These are phyloP conservation scores for Tuctoria greenei DNA, from an alignment of 176 grass and related monocot genomes.

Conservation along the genomic window DNA sequence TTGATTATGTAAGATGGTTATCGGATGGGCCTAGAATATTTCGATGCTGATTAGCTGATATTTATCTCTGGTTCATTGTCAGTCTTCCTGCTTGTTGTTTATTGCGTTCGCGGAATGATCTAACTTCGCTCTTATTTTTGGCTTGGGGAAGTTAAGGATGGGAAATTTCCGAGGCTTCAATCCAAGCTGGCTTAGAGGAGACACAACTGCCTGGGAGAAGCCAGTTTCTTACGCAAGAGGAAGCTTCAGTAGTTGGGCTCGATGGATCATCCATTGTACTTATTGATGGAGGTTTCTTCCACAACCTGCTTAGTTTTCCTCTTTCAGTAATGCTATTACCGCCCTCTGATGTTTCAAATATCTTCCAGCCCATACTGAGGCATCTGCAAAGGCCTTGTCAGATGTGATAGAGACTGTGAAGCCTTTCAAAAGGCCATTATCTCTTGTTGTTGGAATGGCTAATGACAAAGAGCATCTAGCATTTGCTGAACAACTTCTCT, in stretches of 20 bases:
- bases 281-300: conserved; percentile 61
- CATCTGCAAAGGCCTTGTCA: conserved; percentile 73
- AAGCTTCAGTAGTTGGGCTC: conserved; percentile 53
- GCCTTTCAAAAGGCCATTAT: conserved; percentile 48
- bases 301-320: background rate
- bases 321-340: background rate
- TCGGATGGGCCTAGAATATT: background rate
- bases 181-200: conserved; percentile 62
- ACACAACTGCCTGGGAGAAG: conserved; percentile 66
- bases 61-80: background rate
- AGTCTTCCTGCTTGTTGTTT: background rate
- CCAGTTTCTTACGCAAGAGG: conserved; percentile 66
- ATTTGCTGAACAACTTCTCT: conserved; percentile 73
- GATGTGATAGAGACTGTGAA: conserved; percentile 57
- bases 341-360: conserved; percentile 23
- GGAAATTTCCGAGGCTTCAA: conserved; percentile 64
- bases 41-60: background rate
- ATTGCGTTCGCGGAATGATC: background rate
- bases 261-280: conserved; percentile 47
- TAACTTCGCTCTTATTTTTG: conserved; percentile 2
- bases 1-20: background rate
- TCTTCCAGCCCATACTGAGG: conserved; percentile 79
- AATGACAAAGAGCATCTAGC: conserved; percentile 75
- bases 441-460: conserved; percentile 84
- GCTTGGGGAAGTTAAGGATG: conserved; percentile 57